These are phyloP conservation scores for Tetratostichococcus sp. DNA, from an alignment of 139 green algal genomes.

Conservation along the genomic window DNA sequence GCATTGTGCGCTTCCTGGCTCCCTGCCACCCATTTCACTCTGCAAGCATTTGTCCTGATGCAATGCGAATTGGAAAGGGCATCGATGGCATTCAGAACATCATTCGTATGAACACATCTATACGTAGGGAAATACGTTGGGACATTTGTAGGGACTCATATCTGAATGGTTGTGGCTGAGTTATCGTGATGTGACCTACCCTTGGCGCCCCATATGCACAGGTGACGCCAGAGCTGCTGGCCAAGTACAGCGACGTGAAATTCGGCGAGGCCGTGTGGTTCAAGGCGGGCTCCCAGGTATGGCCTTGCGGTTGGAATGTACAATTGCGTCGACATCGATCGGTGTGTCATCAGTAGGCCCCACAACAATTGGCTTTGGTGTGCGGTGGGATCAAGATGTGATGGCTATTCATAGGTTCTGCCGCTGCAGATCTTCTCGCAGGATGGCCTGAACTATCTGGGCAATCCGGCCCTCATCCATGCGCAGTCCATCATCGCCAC, in stretches of 20 bases:
- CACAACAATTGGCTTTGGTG: no score
- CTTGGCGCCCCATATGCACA: background rate
- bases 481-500: conserved; percentile 81
- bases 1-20: conserved; percentile 53
- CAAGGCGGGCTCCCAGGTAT: conserved; percentile 79
- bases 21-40: no score
- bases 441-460: conserved; percentile 78
- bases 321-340: no score
- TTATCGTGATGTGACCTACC: background rate
- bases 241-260: conserved; percentile 37
- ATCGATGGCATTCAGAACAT: no score
- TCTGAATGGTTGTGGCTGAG: background rate
- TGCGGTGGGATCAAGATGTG: no score
- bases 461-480: conserved; percentile 71
- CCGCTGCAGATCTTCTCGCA: conserved; percentile 72
- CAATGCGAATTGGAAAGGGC: no score
- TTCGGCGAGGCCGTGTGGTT: conserved; percentile 84
- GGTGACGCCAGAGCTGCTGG: conserved; percentile 52
- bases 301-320: no score
- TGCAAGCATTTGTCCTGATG: background rate
- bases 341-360: no score
- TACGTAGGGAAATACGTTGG: no score
- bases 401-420: no score
- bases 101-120: no score
- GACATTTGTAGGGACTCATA: no score